These are phyloP conservation scores for Plasmopara muralis DNA, from an alignment of 352 stramenopile species.

Conservation along the genomic window DNA sequence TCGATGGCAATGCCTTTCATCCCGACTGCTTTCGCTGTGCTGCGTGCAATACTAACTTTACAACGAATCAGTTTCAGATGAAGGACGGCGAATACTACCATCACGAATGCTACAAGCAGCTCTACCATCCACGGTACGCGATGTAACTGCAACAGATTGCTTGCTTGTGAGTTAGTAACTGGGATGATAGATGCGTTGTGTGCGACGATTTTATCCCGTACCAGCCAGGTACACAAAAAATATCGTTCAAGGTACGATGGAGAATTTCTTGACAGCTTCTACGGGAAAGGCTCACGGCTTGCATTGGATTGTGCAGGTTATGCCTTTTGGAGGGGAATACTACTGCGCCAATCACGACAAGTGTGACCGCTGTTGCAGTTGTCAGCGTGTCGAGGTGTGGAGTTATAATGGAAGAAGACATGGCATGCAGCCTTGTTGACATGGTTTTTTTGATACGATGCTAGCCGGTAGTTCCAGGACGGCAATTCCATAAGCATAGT, in stretches of 20 bases:
- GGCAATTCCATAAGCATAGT: conserved; percentile 48
- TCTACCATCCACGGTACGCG: conserved; percentile 52
- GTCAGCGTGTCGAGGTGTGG: conserved; percentile 57
- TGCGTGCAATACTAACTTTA: conserved; percentile 34
- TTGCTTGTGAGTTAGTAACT: not conserved
- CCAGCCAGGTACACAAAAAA: conserved; percentile 35
- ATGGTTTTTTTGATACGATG: not conserved
- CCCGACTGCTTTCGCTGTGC: conserved; percentile 44
- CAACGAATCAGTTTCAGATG: conserved; percentile 38
- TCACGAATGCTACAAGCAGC: conserved; percentile 50
- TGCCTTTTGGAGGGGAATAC: conserved; percentile 57
- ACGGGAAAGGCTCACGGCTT: not conserved
- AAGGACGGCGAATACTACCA: conserved; percentile 64
- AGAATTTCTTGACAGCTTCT: not conserved
- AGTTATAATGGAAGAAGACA: not conserved
- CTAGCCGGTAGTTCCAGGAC: conserved; percentile 20
- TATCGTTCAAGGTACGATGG: conserved; percentile 43
- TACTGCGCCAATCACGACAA: conserved; percentile 62
- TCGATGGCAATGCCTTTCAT: conserved; percentile 38
- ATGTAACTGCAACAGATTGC: not conserved
- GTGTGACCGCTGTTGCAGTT: conserved; percentile 60
- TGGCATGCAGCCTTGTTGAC: conserved; percentile 1
- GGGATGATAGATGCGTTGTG: conserved; percentile 42
- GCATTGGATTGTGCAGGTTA: conserved; percentile 24
- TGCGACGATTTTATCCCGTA: conserved; percentile 56